Conservation (phyloP, 257 asterid species). For the Nicotiana benthamiana region DNA sequence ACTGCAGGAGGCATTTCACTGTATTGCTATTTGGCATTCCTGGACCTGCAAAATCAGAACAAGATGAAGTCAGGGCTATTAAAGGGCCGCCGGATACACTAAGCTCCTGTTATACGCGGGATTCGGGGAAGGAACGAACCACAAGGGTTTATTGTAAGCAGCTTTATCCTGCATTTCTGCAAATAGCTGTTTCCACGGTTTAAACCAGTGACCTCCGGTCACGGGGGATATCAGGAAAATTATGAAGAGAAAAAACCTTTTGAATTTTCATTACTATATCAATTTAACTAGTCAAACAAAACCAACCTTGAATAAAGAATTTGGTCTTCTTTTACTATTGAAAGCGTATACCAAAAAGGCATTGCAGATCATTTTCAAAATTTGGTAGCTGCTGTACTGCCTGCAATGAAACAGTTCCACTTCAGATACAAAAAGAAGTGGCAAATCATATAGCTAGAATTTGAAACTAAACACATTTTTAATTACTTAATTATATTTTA, state of each 20-base stretch:
- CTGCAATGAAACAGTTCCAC: conserved; percentile 27
- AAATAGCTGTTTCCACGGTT: too few relatives aligned
- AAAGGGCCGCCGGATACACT: too few relatives aligned
- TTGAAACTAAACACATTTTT: background rate
- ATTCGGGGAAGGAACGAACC: too few relatives aligned
- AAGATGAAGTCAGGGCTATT: background rate
- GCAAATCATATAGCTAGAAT: background rate
- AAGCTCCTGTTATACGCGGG: too few relatives aligned
- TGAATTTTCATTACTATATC: background rate
- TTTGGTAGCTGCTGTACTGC: conserved; percentile 43
- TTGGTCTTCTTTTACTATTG: conserved; percentile 18
- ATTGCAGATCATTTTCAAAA: conserved; percentile 53
- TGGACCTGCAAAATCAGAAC: background rate
- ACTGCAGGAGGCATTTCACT: background rate
- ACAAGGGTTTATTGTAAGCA: too few relatives aligned
- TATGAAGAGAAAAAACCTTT: background rate
- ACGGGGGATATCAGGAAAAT: background rate
- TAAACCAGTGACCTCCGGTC: too few relatives aligned
- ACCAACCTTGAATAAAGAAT: background rate
- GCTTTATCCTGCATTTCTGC: too few relatives aligned
- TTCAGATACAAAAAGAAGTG: background rate
- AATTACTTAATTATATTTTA: background rate
- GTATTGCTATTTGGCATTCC: background rate
- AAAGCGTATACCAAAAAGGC: conserved; percentile 27
- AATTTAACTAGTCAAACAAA: background rate